Evolutionary conservation across 768 basidiomycete genomes (phyloP).

Genomic region (Rhodosporidiobolus sp.): DNA sequence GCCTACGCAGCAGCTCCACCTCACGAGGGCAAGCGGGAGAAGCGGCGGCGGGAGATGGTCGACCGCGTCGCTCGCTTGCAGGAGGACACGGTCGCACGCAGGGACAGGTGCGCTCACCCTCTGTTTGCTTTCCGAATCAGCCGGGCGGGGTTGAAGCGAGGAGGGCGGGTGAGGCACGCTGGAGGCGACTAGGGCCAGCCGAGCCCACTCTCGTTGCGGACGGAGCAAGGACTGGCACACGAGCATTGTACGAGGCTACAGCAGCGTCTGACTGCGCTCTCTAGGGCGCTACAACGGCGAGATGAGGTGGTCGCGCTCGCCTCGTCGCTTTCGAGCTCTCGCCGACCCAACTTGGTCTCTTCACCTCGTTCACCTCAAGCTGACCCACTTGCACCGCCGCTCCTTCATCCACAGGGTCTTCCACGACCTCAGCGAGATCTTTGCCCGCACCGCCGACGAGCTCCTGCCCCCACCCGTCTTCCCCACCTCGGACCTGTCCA

Average conservation of each 20-base stretch:
- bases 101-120: slow-evolving; percentile 20
- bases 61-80: slow-evolving; percentile 52
- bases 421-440: slow-evolving; percentile 40
- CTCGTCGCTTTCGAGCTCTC: no score
- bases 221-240: no score
- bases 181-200: no score
- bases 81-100: slow-evolving; percentile 48
- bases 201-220: no score
- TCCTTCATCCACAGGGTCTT: slow-evolving; percentile 22
- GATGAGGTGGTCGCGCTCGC: neutral
- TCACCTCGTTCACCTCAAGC: neutral
- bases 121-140: neutral
- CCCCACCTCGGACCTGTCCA: slow-evolving; percentile 31
- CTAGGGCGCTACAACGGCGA: neutral
- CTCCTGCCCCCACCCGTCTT: slow-evolving; percentile 39
- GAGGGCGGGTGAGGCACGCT: neutral
- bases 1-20: slow-evolving; percentile 1
- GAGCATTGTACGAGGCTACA: no score
- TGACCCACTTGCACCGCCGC: neutral
- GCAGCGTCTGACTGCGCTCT: neutral
- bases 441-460: slow-evolving; percentile 38
- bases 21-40: slow-evolving; percentile 48
- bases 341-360: neutral
- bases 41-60: slow-evolving; percentile 52
- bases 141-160: neutral